Conservation (phyloP, 2,329 filamentous ascomycete genomes). For the Diaporthe destruens region DNA sequence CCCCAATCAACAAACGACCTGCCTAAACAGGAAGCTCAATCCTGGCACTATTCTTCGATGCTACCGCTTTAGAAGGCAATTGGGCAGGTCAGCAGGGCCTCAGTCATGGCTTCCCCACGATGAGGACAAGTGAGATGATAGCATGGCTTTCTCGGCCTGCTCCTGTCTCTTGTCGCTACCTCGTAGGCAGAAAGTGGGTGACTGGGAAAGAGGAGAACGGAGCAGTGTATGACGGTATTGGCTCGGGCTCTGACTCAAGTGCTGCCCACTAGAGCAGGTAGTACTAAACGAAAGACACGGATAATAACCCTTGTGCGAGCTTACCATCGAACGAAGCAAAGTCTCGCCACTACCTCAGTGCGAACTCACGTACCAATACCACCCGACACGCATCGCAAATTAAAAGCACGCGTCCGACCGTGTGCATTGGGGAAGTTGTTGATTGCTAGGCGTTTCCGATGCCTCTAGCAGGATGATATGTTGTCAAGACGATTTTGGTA, state of each 20-base stretch:
- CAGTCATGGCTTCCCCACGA: slow-evolving; percentile 28
- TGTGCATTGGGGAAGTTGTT: background rate
- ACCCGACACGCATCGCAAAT: background rate
- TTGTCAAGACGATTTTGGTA: background rate
- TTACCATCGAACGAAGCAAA: background rate
- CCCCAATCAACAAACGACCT: slow-evolving; percentile 29
- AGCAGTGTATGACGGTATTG: background rate
- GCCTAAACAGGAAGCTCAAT: slow-evolving; percentile 26
- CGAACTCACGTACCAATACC: background rate
- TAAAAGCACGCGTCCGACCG: background rate
- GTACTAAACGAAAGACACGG: background rate
- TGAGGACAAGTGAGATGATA: background rate
- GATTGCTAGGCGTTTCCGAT: background rate
- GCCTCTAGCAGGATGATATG: background rate
- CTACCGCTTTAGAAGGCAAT: slow-evolving; percentile 30
- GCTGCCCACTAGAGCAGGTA: slow-evolving; percentile 21
- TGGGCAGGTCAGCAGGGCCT: slow-evolving; percentile 25
- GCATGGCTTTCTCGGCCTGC: background rate
- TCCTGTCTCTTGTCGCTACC: background rate
- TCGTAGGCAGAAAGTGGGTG: background rate
- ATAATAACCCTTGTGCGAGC: background rate
- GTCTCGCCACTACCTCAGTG: background rate
- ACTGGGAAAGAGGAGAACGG: background rate
- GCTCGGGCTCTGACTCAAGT: slow-evolving; percentile 13
- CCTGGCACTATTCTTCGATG: slow-evolving; percentile 23